These are phyloP conservation scores for Penicillium occitanis DNA, from an alignment of 2,329 filamentous ascomycete species.

Conservation along the genomic window DNA sequence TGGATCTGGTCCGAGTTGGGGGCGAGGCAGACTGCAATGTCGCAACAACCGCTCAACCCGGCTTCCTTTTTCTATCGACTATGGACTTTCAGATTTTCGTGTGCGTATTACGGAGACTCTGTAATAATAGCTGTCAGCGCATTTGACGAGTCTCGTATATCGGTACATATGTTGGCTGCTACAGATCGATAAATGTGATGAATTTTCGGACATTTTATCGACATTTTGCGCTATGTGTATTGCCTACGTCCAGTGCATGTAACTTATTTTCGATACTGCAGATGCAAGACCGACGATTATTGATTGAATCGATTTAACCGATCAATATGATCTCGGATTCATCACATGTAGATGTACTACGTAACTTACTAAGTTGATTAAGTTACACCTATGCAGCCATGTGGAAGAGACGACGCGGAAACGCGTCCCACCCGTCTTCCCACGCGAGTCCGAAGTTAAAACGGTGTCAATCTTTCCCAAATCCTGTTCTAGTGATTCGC, in stretches of 20 bases:
- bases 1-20: neutral
- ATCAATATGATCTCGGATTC: neutral
- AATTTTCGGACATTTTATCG: neutral
- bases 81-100: neutral
- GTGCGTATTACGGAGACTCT: neutral
- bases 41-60: neutral
- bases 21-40: neutral
- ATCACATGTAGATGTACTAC: neutral
- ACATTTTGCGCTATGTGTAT: neutral
- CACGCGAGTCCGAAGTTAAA: neutral
- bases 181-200: neutral
- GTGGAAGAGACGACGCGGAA: neutral
- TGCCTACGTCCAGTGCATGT: neutral
- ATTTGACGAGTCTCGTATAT: neutral
- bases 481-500: neutral
- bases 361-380: neutral
- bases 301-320: neutral
- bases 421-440: neutral
- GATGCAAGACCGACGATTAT: neutral
- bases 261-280: neutral
- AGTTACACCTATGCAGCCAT: neutral
- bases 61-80: neutral
- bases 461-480: neutral
- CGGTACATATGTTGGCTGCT: neutral
- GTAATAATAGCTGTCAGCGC: neutral